Conservation (phyloP, 1,284 basidiomycete genomes). For the Volvariella surrecta region DNA sequence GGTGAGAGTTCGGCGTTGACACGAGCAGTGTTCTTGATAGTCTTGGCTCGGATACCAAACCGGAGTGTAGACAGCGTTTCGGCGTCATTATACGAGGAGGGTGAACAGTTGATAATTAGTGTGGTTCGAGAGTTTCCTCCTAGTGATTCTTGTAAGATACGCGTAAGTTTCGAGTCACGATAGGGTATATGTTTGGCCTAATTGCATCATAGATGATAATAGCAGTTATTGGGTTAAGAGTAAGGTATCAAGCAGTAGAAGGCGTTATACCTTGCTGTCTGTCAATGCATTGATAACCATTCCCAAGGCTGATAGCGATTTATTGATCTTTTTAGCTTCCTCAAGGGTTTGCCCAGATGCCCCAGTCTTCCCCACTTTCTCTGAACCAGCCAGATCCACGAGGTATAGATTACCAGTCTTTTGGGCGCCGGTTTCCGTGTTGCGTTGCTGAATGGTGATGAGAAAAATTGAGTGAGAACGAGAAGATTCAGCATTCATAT, state of each 20-base stretch:
- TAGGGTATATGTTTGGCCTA: constrained; percentile 98
- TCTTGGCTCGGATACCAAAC: constrained; percentile 98
- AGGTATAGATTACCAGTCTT: constrained; percentile 98
- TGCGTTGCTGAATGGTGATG: constrained; percentile 94
- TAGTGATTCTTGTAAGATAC: constrained; percentile 98
- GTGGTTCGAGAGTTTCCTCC: constrained; percentile 99
- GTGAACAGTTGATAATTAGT: constrained; percentile 98
- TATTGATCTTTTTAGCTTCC: constrained; percentile 99
- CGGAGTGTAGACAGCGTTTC: constrained; percentile 97
- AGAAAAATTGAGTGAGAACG: constrained; percentile 99
- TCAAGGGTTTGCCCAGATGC: constrained; percentile 98
- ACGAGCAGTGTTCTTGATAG: constrained; percentile 99
- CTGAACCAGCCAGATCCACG: constrained; percentile 97
- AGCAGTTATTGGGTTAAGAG: constrained; percentile 6
- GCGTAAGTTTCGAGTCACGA: constrained; percentile 98
- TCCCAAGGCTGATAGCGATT: constrained; percentile 92
- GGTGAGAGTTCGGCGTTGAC: constrained; percentile 98
- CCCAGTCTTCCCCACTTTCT: constrained; percentile 99
- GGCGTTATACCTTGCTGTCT: constrained; percentile 72
- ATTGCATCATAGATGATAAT: no score
- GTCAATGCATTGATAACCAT: constrained; percentile 99
- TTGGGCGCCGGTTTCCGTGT: constrained; percentile 91
- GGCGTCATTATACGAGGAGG: constrained; percentile 92
- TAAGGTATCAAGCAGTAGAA: background rate
- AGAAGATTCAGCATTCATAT: constrained; percentile 99